These are phyloP conservation scores for Bryopsis sp. DNA, from an alignment of 139 green algal species.

Conservation along the genomic window DNA sequence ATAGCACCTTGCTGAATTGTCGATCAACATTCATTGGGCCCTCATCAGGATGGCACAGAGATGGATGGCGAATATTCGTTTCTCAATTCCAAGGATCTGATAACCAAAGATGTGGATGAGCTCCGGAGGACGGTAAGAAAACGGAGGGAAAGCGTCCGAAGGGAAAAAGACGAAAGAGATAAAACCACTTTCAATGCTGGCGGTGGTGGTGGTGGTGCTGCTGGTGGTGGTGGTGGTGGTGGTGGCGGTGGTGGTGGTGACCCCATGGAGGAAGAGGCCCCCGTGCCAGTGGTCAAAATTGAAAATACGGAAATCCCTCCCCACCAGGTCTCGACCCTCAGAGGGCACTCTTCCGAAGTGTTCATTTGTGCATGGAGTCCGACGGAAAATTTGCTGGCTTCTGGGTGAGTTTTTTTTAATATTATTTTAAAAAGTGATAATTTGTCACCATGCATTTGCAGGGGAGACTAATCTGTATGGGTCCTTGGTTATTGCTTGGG, in stretches of 20 bases:
- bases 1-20: too few relatives aligned
- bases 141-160: constrained; percentile 22
- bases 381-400: constrained; percentile 55
- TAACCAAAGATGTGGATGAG: constrained; percentile 80
- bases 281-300: too few relatives aligned
- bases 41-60: constrained; percentile 48
- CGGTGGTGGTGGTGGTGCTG: constrained; percentile 8
- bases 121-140: constrained; percentile 56
- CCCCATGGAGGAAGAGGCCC: constrained; percentile 58
- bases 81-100: constrained; percentile 73
- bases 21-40: too few relatives aligned
- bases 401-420: constrained; percentile 43
- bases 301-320: constrained; percentile 20
- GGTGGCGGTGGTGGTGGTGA: too few relatives aligned
- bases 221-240: too few relatives aligned
- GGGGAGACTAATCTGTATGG: too few relatives aligned
- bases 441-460: too few relatives aligned
- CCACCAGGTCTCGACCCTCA: constrained; percentile 41
- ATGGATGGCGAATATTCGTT: constrained; percentile 77
- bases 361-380: constrained; percentile 86
- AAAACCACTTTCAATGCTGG: background rate
- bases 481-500: too few relatives aligned
- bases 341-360: constrained; percentile 73
- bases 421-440: too few relatives aligned
- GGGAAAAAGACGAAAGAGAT: constrained; percentile 18